These are phyloP conservation scores for Chaetomium globosum DNA, from an alignment of 2,329 filamentous ascomycete genomes.

Conservation along the genomic window DNA sequence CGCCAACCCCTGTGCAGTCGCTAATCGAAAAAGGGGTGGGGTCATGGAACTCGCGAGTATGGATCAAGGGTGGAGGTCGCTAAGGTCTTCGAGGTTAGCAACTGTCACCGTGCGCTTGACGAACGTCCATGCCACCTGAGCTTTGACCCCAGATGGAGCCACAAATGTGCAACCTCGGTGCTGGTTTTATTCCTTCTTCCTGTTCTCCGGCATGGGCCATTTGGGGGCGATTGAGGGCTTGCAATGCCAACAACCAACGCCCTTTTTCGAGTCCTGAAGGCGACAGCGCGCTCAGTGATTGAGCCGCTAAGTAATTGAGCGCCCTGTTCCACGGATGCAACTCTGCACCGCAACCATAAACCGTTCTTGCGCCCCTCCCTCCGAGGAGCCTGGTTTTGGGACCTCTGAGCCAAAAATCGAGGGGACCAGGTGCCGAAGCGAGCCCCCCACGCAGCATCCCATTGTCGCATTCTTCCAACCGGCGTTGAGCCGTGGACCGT, in stretches of 20 bases:
- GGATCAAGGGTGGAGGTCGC: background rate
- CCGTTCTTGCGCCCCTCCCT: constrained; percentile 16
- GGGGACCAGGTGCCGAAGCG: background rate
- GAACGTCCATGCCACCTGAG: constrained; percentile 16
- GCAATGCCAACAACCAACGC: background rate
- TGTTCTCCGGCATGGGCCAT: background rate
- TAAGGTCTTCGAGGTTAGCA: constrained; percentile 16
- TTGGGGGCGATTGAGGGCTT: background rate
- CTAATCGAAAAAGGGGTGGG: constrained; percentile 24
- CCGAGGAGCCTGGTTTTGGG: constrained; percentile 19
- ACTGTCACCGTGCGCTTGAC: constrained; percentile 10
- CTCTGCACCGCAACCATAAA: constrained; percentile 16
- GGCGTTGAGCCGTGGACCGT: background rate
- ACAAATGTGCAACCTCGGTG: background rate
- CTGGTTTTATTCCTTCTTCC: background rate
- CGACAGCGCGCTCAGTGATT: background rate
- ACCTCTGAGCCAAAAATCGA: constrained; percentile 4
- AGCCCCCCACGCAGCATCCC: constrained; percentile 14
- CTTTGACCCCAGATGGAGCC: constrained; percentile 8
- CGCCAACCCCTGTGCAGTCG: constrained; percentile 6
- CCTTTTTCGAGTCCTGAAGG: background rate
- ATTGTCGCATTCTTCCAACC: constrained; percentile 17
- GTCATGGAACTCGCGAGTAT: background rate
- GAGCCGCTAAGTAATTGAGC: background rate
- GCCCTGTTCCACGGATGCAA: constrained; percentile 1